Percentiles rank a stretch among this genome's conserved stretches.
phyloP scores from a whole-genome alignment of 2,329 filamentous ascomycete genomes.

The Diaporthe caulivora region DNA sequence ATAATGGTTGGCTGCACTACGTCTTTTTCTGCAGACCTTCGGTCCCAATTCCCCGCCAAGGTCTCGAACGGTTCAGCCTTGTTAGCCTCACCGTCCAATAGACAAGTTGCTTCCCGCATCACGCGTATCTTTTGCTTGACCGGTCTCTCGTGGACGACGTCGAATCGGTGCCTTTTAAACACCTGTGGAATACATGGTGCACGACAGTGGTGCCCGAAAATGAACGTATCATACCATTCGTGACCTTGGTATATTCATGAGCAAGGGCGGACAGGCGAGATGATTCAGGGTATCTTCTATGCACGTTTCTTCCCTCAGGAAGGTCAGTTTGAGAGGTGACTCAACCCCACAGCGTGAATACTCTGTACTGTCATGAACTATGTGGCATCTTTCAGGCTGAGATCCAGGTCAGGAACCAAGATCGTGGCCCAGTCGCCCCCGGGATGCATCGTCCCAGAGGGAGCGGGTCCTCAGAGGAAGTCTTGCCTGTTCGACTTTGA shows the following conservation, averaged over 20 bases:
- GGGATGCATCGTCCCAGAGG: constrained; percentile 68
- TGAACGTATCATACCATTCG: background rate
- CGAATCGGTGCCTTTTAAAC: too few species aligned
- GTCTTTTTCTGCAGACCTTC: constrained; percentile 4
- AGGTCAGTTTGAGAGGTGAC: constrained; percentile 58
- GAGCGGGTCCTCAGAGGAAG: constrained; percentile 52
- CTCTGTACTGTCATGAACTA: background rate
- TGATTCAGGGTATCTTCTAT: constrained; percentile 80
- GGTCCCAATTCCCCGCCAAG: too few species aligned
- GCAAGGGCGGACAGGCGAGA: constrained; percentile 46
- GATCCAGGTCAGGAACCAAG: constrained; percentile 63
- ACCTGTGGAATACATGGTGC: background rate
- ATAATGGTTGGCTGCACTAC: background rate
- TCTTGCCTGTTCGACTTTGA: constrained; percentile 85
- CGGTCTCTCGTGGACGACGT: background rate
- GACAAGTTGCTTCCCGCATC: background rate
- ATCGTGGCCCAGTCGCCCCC: constrained; percentile 73
- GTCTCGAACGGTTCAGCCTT: background rate
- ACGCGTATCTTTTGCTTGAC: background rate
- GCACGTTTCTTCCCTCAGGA: constrained; percentile 76
- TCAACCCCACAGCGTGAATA: background rate
- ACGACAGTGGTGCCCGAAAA: background rate
- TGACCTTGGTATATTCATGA: constrained; percentile 25
- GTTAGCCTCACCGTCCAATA: background rate
- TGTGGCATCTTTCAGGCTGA: constrained; percentile 36